Evolutionary conservation across 371 early-diverging fungal species (phyloP).

Genomic region (Astathelohania contejeani): DNA sequence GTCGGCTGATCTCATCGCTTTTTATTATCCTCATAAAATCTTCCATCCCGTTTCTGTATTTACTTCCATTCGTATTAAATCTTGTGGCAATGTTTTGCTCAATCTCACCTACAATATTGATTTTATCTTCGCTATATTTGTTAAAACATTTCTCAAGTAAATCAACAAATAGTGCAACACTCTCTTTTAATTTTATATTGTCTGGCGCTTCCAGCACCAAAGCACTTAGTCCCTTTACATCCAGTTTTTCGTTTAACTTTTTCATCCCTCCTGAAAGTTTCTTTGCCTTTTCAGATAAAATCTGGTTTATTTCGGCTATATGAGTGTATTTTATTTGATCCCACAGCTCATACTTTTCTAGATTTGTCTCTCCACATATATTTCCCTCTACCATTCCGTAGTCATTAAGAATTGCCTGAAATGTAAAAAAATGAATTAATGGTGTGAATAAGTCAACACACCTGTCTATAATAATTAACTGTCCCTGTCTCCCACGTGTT

Average conservation of each 20-base stretch:
- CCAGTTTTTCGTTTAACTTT: slow-evolving; percentile 31
- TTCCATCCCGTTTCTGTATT: slow-evolving; percentile 15
- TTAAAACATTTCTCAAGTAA: slow-evolving; percentile 36
- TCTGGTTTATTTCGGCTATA: slow-evolving; percentile 43
- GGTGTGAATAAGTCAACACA: slow-evolving; percentile 47
- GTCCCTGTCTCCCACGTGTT: slow-evolving; percentile 7
- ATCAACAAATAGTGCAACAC: slow-evolving; percentile 30
- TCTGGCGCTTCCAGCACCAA: slow-evolving; percentile 50
- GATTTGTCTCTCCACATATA: slow-evolving; percentile 2
- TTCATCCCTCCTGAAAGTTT: slow-evolving; percentile 25
- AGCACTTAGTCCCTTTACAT: slow-evolving; percentile 36
- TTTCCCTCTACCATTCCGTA: slow-evolving; percentile 17
- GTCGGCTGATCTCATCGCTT: slow-evolving; percentile 13
- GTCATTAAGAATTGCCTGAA: slow-evolving; percentile 40
- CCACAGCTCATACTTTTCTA: slow-evolving; percentile 31
- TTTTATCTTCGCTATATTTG: slow-evolving; percentile 27
- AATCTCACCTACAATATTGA: slow-evolving; percentile 27
- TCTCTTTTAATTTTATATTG: slow-evolving; percentile 41
- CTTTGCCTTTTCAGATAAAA: slow-evolving; percentile 31
- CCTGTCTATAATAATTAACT: slow-evolving; percentile 45
- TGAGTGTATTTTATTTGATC: slow-evolving; percentile 43
- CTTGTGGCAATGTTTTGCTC: slow-evolving; percentile 46
- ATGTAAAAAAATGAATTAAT: slow-evolving; percentile 48
- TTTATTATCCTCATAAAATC: slow-evolving; percentile 32
- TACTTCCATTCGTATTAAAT: slow-evolving; percentile 31